phyloP scores from a whole-genome alignment of 176 grass and related monocot species.

The Triticum dicoccoides region DNA sequence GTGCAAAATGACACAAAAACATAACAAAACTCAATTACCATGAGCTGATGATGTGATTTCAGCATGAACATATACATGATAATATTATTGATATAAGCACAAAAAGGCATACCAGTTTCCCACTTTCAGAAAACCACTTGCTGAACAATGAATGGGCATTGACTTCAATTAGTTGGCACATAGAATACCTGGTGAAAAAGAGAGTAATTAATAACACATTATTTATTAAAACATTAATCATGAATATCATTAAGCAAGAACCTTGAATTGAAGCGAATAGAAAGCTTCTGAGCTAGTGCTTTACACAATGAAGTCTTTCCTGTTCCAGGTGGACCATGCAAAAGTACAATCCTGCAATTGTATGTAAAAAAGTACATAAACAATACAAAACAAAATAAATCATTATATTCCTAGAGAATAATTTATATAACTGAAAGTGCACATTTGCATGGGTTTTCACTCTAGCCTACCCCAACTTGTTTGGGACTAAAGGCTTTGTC shows the following conservation, averaged over 20 bases:
- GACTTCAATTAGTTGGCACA: slow-evolving; percentile 93
- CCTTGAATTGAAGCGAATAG: slow-evolving; percentile 89
- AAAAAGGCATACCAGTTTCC: slow-evolving; percentile 84
- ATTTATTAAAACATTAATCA: slow-evolving; percentile 1
- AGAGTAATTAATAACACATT: slow-evolving; percentile 15
- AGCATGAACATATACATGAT: neutral
- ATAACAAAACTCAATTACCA: neutral
- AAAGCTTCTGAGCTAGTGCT: slow-evolving; percentile 98
- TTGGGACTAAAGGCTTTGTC: no score
- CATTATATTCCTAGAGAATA: neutral
- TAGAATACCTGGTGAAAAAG: slow-evolving; percentile 66
- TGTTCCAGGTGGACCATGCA: slow-evolving; percentile 98
- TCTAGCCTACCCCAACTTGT: no score
- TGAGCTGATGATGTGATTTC: neutral
- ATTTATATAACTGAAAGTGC: neutral
- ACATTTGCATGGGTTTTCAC: neutral
- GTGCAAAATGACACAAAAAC: slow-evolving; percentile 13
- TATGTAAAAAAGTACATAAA: neutral
- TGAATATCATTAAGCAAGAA: slow-evolving; percentile 28
- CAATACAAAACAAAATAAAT: slow-evolving; percentile 19
- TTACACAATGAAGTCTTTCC: slow-evolving; percentile 99
- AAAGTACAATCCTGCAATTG: slow-evolving; percentile 87
- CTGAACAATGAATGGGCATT: slow-evolving; percentile 99
- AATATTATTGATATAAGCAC: neutral
- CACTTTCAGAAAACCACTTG: slow-evolving; percentile 99